These are phyloP conservation scores for Pyrenophora tritici-repentis DNA, from an alignment of 2,329 filamentous ascomycete species.

Conservation along the genomic window DNA sequence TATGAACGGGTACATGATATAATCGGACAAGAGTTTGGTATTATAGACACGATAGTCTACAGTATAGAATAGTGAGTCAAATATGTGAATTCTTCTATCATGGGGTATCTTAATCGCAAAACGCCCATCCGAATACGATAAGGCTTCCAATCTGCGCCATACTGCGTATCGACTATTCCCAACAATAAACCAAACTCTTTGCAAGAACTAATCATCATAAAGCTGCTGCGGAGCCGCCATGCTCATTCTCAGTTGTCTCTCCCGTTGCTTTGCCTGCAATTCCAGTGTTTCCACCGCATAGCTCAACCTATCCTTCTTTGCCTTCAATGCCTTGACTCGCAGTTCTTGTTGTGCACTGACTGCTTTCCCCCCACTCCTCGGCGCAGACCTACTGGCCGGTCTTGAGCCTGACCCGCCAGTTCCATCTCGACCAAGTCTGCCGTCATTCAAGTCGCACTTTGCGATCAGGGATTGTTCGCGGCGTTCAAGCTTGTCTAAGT, in stretches of 20 bases:
- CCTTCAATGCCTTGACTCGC: slow-evolving; percentile 70
- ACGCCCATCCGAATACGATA: slow-evolving; percentile 18
- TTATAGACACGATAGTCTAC: neutral
- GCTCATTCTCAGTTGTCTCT: slow-evolving; percentile 73
- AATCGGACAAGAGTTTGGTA: too few species aligned
- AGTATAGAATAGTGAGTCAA: neutral
- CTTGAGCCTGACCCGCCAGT: slow-evolving; percentile 29
- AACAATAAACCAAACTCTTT: neutral
- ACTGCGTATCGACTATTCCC: neutral
- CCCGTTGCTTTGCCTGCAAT: slow-evolving; percentile 79
- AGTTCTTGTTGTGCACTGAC: slow-evolving; percentile 56
- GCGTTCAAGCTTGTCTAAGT: slow-evolving; percentile 80
- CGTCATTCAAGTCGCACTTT: slow-evolving; percentile 81
- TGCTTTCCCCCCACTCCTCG: slow-evolving; percentile 35
- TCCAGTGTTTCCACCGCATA: slow-evolving; percentile 87
- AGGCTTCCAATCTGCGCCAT: neutral
- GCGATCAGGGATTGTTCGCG: slow-evolving; percentile 84
- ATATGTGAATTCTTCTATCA: neutral
- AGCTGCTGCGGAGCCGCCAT: slow-evolving; percentile 61
- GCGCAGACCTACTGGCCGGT: slow-evolving; percentile 28
- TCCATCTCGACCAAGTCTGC: slow-evolving; percentile 58
- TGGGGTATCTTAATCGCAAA: slow-evolving; percentile 41
- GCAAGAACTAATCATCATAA: slow-evolving; percentile 32
- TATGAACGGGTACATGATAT: neutral
- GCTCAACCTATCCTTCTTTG: slow-evolving; percentile 82